These are phyloP conservation scores for Lactifluus piperatus DNA, from an alignment of 768 basidiomycete genomes.

Conservation along the genomic window DNA sequence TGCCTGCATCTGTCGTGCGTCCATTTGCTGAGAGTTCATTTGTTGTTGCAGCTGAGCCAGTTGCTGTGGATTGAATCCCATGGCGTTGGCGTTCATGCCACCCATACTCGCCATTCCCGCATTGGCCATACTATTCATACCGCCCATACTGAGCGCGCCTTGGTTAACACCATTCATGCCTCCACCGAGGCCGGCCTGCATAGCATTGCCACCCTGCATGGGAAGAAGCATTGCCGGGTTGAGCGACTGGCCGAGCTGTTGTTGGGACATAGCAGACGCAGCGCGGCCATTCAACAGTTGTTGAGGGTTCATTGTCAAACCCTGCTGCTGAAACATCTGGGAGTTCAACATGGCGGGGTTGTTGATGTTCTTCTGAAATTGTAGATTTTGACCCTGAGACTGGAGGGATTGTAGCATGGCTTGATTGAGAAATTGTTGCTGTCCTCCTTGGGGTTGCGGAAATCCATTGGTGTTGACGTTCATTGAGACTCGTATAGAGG, in stretches of 20 bases:
- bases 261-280: conserved; percentile 10
- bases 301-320: conserved; percentile 13
- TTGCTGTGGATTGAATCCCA: conserved; percentile 12
- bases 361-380: conserved; percentile 18
- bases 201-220: conserved; percentile 9
- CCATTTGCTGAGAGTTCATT: conserved; percentile 17
- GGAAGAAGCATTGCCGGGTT: conserved; percentile 19
- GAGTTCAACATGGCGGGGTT: conserved; percentile 11
- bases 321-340: conserved; percentile 18
- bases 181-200: conserved; percentile 12
- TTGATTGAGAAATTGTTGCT: conserved; percentile 11
- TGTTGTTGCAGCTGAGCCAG: conserved; percentile 17
- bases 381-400: conserved; percentile 11
- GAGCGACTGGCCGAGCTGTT: conserved; percentile 14
- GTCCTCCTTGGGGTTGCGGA: conserved; percentile 15
- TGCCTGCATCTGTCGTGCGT: conserved; percentile 11
- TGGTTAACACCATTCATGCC: conserved; percentile 22
- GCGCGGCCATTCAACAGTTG: conserved; percentile 17
- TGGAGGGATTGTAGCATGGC: conserved; percentile 17
- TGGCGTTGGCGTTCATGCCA: conserved; percentile 16
- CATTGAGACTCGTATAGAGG: conserved; percentile 3
- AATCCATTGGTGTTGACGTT: conserved; percentile 19
- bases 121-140: conserved; percentile 13
- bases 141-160: conserved; percentile 16
- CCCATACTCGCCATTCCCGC: conserved; percentile 11